A percentile compares a stretch with the other conserved stretches of the same genome.
These are phyloP conservation scores for Omphalotus guepiniiformis DNA, from an alignment of 768 basidiomycete genomes.

Conservation along the genomic window DNA sequence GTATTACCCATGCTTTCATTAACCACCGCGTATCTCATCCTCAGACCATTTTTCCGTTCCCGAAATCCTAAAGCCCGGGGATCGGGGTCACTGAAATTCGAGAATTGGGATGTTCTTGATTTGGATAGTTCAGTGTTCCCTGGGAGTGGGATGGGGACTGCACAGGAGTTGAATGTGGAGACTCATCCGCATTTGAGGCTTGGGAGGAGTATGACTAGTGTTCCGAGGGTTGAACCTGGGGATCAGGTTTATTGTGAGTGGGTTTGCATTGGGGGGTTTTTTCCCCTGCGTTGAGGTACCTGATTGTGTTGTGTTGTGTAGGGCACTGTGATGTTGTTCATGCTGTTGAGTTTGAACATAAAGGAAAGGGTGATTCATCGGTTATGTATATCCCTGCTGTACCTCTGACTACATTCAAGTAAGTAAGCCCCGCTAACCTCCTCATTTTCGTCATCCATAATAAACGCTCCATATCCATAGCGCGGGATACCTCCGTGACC, in stretches of 20 bases:
- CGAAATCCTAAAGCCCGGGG: conserved; percentile 11
- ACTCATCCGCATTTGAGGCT: conserved; percentile 65
- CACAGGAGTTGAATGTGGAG: conserved; percentile 48
- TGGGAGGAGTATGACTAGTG: conserved; percentile 49
- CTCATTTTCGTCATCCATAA: not conserved
- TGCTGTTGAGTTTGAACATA: conserved; percentile 47
- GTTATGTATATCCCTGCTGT: conserved; percentile 56
- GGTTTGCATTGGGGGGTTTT: not conserved
- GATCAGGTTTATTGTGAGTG: conserved; percentile 57
- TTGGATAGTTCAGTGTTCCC: conserved; percentile 48
- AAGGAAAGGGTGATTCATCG: conserved; percentile 45
- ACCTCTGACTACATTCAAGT: conserved; percentile 49
- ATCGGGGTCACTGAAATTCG: conserved; percentile 31
- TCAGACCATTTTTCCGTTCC: conserved; percentile 64
- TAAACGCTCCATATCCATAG: conserved; percentile 23
- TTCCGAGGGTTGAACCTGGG: conserved; percentile 57
- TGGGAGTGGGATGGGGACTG: conserved; percentile 47
- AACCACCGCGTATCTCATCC: conserved; percentile 54
- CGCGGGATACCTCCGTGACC: conserved; percentile 44
- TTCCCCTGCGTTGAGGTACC: not conserved
- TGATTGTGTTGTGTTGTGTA: too few species aligned
- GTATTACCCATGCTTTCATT: conserved; percentile 56
- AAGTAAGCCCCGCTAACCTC: conserved; percentile 10
- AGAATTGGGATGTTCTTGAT: conserved; percentile 57
- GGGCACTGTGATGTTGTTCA: conserved; percentile 57